These are phyloP conservation scores for Colletotrichum melonis DNA, from an alignment of 2,329 filamentous ascomycete genomes.

Conservation along the genomic window DNA sequence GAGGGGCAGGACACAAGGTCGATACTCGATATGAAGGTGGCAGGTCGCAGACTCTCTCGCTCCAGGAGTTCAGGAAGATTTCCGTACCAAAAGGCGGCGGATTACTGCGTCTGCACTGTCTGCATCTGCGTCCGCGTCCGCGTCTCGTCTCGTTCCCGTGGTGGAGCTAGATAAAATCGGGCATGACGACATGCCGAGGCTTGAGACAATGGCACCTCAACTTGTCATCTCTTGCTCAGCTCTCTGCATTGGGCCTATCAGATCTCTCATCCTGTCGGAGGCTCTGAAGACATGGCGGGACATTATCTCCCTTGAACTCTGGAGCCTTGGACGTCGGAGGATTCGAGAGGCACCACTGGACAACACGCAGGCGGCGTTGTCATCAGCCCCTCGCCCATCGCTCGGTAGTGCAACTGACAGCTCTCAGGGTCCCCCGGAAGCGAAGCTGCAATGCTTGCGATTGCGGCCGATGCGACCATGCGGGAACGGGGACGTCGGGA, in stretches of 20 bases:
- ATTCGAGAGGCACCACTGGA: too few relatives aligned
- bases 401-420: not conserved
- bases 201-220: not conserved
- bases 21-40: not conserved
- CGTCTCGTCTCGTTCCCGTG: slow-evolving; percentile 19
- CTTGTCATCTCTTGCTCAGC: not conserved
- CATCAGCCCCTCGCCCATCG: not conserved
- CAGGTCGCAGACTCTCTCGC: not conserved
- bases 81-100: not conserved
- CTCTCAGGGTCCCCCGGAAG: slow-evolving; percentile 1
- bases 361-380: not conserved
- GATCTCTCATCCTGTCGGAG: not conserved
- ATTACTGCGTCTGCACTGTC: slow-evolving; percentile 2
- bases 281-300: not conserved
- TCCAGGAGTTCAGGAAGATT: too few relatives aligned
- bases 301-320: not conserved
- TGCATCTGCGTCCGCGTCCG: too few relatives aligned
- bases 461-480: not conserved
- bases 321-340: too few relatives aligned
- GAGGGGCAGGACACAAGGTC: not conserved
- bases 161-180: not conserved
- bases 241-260: not conserved
- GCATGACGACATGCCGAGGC: slow-evolving; percentile 33
- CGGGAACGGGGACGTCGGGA: slow-evolving; percentile 1
- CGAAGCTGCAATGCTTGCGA: not conserved